A percentile compares a stretch with the other conserved stretches of the same genome.
Evolutionary conservation across 1,284 basidiomycete species (phyloP).

Genomic region (Austroboletus niveus): DNA sequence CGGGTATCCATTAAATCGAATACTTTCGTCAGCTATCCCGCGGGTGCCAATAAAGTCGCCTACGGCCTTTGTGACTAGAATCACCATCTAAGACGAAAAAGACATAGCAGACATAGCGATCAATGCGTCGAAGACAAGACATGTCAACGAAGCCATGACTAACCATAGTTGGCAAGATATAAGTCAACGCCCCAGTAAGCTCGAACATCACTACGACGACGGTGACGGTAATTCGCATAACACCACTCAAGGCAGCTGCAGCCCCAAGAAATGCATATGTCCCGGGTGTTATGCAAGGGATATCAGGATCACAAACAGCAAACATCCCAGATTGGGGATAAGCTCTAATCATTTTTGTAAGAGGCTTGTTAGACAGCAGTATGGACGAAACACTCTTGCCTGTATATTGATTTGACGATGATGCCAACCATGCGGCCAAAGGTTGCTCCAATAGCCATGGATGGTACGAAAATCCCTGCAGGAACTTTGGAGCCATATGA

Average conservation of each 20-base stretch:
- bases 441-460: slow-evolving; percentile 95
- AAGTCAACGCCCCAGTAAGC: slow-evolving; percentile 96
- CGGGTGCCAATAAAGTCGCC: slow-evolving; percentile 92
- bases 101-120: slow-evolving; percentile 6
- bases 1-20: slow-evolving; percentile 95
- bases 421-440: slow-evolving; percentile 97
- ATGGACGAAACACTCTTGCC: slow-evolving; percentile 44
- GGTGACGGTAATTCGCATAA: slow-evolving; percentile 96
- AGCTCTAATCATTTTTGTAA: slow-evolving; percentile 48
- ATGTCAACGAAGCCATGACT: slow-evolving; percentile 19
- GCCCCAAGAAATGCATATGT: slow-evolving; percentile 96
- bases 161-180: slow-evolving; percentile 98
- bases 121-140: background rate
- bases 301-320: slow-evolving; percentile 85
- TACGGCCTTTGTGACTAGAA: slow-evolving; percentile 95
- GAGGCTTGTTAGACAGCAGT: background rate
- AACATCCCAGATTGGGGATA: slow-evolving; percentile 86
- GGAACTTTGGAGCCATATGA: slow-evolving; percentile 98
- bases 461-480: slow-evolving; percentile 96
- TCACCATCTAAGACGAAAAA: slow-evolving; percentile 70
- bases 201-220: slow-evolving; percentile 99
- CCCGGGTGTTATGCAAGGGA: slow-evolving; percentile 97
- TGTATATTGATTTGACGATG: slow-evolving; percentile 88
- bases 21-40: slow-evolving; percentile 97
- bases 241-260: slow-evolving; percentile 91